A percentile compares a stretch with the other conserved stretches of the same genome.
Evolutionary conservation across 352 stramenopile genomes (phyloP).

Genomic region (Phytophthora tentaculata): DNA sequence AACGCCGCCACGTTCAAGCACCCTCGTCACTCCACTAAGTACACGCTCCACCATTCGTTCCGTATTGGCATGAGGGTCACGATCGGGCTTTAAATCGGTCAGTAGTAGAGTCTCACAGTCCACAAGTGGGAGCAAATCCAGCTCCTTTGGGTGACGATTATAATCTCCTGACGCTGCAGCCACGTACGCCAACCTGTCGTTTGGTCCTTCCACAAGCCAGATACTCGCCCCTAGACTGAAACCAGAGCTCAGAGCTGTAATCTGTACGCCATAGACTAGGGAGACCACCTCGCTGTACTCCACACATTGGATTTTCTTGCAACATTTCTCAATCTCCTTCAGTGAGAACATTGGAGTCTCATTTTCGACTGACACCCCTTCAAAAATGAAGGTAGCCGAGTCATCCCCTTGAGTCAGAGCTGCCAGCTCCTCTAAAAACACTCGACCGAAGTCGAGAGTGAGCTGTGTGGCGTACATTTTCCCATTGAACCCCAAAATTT

Average conservation of each 20-base stretch:
- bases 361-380: slow-evolving; percentile 28
- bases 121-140: slow-evolving; percentile 76
- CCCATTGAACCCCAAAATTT: slow-evolving; percentile 78
- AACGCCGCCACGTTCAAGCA: slow-evolving; percentile 71
- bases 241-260: slow-evolving; percentile 81
- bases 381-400: slow-evolving; percentile 34
- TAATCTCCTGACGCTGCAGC: slow-evolving; percentile 77
- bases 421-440: slow-evolving; percentile 77
- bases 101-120: slow-evolving; percentile 84
- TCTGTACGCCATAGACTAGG: slow-evolving; percentile 69
- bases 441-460: slow-evolving; percentile 66
- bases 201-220: slow-evolving; percentile 78
- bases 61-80: slow-evolving; percentile 73
- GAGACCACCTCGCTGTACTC: slow-evolving; percentile 67
- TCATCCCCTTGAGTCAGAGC: slow-evolving; percentile 26
- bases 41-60: slow-evolving; percentile 77
- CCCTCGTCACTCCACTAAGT: slow-evolving; percentile 56
- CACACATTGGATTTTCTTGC: slow-evolving; percentile 53
- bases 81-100: slow-evolving; percentile 77
- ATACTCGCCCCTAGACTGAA: slow-evolving; percentile 71
- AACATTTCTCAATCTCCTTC: slow-evolving; percentile 54
- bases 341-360: slow-evolving; percentile 46
- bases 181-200: slow-evolving; percentile 78
- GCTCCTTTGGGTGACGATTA: slow-evolving; percentile 85
- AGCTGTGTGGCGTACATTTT: slow-evolving; percentile 75